Conservation (phyloP, 371 early-diverging fungal genomes). For the Nematocida minor region DNA sequence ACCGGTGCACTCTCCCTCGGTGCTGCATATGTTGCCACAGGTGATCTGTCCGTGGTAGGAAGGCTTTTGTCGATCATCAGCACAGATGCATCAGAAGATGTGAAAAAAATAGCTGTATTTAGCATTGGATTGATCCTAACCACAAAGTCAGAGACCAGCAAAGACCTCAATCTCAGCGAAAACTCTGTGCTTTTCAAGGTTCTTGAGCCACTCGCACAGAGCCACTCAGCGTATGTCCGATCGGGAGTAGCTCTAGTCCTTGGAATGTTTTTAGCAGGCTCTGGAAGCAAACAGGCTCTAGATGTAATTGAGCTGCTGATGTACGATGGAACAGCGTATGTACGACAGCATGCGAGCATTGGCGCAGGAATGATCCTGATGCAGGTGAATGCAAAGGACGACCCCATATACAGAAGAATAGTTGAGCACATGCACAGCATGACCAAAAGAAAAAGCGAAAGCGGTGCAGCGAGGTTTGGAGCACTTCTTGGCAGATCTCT, state of each 20-base stretch:
- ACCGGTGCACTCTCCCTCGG: conserved; percentile 88
- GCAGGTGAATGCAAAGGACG: conserved; percentile 78
- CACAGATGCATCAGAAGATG: conserved; percentile 92
- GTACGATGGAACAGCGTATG: conserved; percentile 89
- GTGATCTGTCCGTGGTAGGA: conserved; percentile 75
- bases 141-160: not conserved
- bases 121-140: conserved; percentile 82
- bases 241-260: conserved; percentile 88
- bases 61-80: conserved; percentile 83
- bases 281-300: conserved; percentile 79
- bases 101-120: conserved; percentile 89
- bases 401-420: conserved; percentile 70
- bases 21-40: conserved; percentile 90
- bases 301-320: conserved; percentile 90
- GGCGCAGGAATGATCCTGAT: conserved; percentile 90
- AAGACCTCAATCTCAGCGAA: conserved; percentile 61
- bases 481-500: conserved; percentile 91
- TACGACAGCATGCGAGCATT: conserved; percentile 91
- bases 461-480: conserved; percentile 86
- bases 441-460: conserved; percentile 81
- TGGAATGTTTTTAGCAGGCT: conserved; percentile 91
- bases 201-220: conserved; percentile 87
- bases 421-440: conserved; percentile 75
- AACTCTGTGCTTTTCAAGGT: conserved; percentile 84
- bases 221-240: conserved; percentile 92